These are phyloP conservation scores for Mrakia hoshinonis DNA, from an alignment of 768 basidiomycete species.

Conservation along the genomic window DNA sequence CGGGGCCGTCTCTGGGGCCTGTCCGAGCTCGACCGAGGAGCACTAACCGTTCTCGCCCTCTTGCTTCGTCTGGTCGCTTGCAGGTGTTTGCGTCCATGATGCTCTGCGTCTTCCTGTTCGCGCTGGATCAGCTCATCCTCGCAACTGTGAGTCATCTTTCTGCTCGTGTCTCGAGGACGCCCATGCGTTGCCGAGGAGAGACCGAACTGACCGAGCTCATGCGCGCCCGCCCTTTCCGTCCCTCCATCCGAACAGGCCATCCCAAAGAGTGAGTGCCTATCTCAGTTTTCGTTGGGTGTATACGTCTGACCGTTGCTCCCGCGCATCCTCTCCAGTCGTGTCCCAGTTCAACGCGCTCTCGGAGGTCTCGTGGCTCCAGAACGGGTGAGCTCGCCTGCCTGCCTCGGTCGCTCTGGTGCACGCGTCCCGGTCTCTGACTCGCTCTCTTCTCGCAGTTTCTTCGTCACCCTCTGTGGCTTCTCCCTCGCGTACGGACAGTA, in stretches of 20 bases:
- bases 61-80: too few relatives aligned
- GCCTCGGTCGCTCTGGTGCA: not conserved
- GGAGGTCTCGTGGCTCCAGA: conserved; percentile 36
- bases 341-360: conserved; percentile 38
- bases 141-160: not conserved
- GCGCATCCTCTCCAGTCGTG: conserved; percentile 38
- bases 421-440: not conserved
- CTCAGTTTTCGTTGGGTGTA: not conserved
- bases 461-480: conserved; percentile 33
- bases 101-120: conserved; percentile 37
- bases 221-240: conserved; percentile 34
- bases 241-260: conserved; percentile 38
- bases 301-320: conserved; percentile 16
- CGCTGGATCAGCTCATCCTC: conserved; percentile 37
- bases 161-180: not conserved
- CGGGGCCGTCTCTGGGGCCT: too few relatives aligned
- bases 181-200: not conserved
- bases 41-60: too few relatives aligned
- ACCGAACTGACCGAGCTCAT: conserved; percentile 27
- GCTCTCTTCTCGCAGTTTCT: conserved; percentile 24
- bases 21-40: too few relatives aligned
- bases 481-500: conserved; percentile 30
- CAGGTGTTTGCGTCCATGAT: conserved; percentile 31
- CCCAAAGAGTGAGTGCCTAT: not conserved
- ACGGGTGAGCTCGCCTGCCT: not conserved